Evolutionary conservation across 2,329 filamentous ascomycete species (phyloP).

Genomic region (Mycocentrospora acerina): DNA sequence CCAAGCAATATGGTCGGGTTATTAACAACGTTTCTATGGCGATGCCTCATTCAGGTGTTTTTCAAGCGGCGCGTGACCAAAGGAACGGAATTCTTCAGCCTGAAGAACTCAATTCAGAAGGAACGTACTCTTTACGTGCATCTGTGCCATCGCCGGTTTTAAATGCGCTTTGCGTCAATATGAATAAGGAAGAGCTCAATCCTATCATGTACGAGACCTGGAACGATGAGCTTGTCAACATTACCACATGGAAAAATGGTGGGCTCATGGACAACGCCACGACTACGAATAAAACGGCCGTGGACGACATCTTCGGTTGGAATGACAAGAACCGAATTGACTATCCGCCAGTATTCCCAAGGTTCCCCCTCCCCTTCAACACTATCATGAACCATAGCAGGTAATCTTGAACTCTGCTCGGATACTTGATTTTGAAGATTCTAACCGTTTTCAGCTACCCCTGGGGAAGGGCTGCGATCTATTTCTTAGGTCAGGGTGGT

Average conservation of each 20-base stretch:
- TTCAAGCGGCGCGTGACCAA: slow-evolving; percentile 61
- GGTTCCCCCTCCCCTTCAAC: slow-evolving; percentile 63
- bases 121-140: slow-evolving; percentile 67
- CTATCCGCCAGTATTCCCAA: slow-evolving; percentile 47
- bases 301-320: slow-evolving; percentile 73
- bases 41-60: slow-evolving; percentile 73
- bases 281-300: slow-evolving; percentile 47
- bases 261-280: slow-evolving; percentile 21
- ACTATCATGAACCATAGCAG: slow-evolving; percentile 53
- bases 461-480: slow-evolving; percentile 58
- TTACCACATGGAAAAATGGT: slow-evolving; percentile 19
- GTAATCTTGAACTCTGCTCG: no score
- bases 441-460: slow-evolving; percentile 19
- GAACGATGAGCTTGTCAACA: slow-evolving; percentile 45
- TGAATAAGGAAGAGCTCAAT: slow-evolving; percentile 59
- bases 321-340: slow-evolving; percentile 55
- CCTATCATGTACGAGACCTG: slow-evolving; percentile 67
- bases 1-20: slow-evolving; percentile 54
- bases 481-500: slow-evolving; percentile 57
- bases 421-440: no score
- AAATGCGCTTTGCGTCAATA: slow-evolving; percentile 72
- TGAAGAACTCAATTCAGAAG: slow-evolving; percentile 59
- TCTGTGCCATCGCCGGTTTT: slow-evolving; percentile 70
- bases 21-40: slow-evolving; percentile 77
- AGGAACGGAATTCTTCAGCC: slow-evolving; percentile 72